Percentiles rank a stretch among this genome's conserved stretches.
These are phyloP conservation scores for Metarhizium anisopliae DNA, from an alignment of 2,329 filamentous ascomycete genomes.

Conservation along the genomic window DNA sequence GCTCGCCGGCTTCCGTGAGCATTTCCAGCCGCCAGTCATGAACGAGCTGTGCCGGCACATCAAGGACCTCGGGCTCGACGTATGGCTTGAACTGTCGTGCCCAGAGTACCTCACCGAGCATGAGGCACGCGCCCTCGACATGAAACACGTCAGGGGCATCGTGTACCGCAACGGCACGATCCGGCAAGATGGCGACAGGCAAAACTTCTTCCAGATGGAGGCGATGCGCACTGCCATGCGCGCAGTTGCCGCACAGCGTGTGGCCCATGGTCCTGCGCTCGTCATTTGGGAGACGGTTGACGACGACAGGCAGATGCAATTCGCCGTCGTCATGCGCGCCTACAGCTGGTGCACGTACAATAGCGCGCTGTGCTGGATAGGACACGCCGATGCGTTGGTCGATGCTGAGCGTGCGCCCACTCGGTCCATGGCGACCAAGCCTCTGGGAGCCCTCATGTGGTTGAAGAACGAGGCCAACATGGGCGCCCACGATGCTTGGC, in stretches of 20 bases:
- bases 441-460: background rate
- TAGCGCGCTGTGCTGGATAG: background rate
- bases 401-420: background rate
- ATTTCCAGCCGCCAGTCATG: background rate
- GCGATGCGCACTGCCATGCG: background rate
- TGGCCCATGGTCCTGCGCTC: background rate
- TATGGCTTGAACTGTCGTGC: background rate
- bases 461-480: background rate
- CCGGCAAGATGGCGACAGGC: background rate
- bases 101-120: background rate
- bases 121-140: background rate
- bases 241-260: background rate
- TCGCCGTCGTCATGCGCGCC: background rate
- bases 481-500: background rate
- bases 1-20: background rate
- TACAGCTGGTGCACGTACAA: slow-evolving; percentile 1
- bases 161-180: background rate
- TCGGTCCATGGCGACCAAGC: background rate
- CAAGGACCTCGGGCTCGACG: background rate
- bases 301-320: background rate
- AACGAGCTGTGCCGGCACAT: background rate
- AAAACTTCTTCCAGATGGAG: background rate
- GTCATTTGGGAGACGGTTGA: background rate
- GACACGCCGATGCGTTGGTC: background rate
- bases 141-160: background rate